Conservation (phyloP, 2,329 filamentous ascomycete species). For the Alternaria brassicae region DNA sequence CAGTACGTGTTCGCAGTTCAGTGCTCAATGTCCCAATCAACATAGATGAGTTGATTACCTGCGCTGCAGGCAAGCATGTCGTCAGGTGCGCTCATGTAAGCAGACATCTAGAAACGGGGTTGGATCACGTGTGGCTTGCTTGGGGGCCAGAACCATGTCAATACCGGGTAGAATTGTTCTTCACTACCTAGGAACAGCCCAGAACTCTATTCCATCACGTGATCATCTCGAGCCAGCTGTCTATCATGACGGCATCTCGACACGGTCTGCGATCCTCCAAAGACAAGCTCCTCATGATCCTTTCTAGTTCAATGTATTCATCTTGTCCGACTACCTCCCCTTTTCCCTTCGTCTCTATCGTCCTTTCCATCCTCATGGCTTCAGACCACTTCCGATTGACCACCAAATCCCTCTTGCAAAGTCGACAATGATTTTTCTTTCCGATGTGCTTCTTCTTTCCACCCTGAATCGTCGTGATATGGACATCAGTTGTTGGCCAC, state of each 20-base stretch:
- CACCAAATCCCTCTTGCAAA: not conserved
- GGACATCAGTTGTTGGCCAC: not conserved
- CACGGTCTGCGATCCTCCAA: not conserved
- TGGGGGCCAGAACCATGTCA: not conserved
- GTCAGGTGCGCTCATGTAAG: conserved; percentile 5
- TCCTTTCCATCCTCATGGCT: not conserved
- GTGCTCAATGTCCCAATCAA: conserved; percentile 22
- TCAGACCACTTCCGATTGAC: not conserved
- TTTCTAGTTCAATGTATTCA: not conserved
- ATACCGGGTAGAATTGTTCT: not conserved
- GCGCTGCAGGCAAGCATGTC: not conserved
- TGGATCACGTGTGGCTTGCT: not conserved
- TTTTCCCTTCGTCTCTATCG: not conserved
- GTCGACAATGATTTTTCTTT: not conserved
- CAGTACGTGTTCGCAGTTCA: conserved; percentile 43
- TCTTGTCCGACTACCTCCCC: not conserved
- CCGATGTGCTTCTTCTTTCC: not conserved
- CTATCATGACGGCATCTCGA: not conserved
- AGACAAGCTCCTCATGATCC: not conserved
- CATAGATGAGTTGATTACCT: conserved; percentile 17
- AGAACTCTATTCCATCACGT: not conserved
- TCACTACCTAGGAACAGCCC: not conserved
- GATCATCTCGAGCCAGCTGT: not conserved
- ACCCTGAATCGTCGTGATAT: not conserved
- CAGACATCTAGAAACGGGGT: not conserved